Percentiles rank a stretch among this genome's conserved stretches.
These are phyloP conservation scores for Asterophora lycoperdoides DNA, from an alignment of 768 basidiomycete genomes.

Conservation along the genomic window DNA sequence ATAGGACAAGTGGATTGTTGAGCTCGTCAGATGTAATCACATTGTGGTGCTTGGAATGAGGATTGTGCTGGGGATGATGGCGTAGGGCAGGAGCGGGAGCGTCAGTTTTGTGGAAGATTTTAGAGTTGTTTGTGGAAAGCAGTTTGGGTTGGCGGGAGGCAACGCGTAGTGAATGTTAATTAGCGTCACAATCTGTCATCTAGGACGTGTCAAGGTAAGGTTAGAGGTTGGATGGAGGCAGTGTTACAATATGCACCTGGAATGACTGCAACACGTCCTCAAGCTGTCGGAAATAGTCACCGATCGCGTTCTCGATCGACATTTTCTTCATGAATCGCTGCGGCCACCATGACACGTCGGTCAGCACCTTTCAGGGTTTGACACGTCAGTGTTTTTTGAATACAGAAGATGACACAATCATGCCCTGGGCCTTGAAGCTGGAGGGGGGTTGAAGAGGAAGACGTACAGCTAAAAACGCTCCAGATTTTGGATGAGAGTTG, in stretches of 20 bases:
- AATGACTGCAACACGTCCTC: constrained; percentile 45
- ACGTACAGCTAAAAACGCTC: constrained; percentile 37
- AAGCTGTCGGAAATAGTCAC: constrained; percentile 28
- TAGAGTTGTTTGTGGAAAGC: neutral
- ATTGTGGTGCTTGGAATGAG: too few species aligned
- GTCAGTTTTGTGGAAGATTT: neutral
- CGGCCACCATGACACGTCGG: constrained; percentile 38
- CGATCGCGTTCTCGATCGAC: constrained; percentile 37
- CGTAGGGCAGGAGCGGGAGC: constrained; percentile 9
- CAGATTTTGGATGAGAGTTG: constrained; percentile 35
- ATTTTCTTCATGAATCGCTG: constrained; percentile 36
- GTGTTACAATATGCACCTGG: constrained; percentile 39
- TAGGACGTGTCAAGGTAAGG: too few species aligned
- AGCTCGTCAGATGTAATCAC: too few species aligned
- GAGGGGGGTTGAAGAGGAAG: neutral
- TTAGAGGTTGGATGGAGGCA: too few species aligned
- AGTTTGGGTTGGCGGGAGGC: neutral
- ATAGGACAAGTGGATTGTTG: too few species aligned
- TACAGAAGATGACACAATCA: too few species aligned
- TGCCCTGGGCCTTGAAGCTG: too few species aligned
- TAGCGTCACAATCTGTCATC: constrained; percentile 42
- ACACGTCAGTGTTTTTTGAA: too few species aligned
- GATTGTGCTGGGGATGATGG: neutral
- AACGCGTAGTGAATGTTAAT: constrained; percentile 44
- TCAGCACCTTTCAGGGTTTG: constrained; percentile 29